Conservation (phyloP, 2,329 filamentous ascomycete species). For the Geosmithia morbida region DNA sequence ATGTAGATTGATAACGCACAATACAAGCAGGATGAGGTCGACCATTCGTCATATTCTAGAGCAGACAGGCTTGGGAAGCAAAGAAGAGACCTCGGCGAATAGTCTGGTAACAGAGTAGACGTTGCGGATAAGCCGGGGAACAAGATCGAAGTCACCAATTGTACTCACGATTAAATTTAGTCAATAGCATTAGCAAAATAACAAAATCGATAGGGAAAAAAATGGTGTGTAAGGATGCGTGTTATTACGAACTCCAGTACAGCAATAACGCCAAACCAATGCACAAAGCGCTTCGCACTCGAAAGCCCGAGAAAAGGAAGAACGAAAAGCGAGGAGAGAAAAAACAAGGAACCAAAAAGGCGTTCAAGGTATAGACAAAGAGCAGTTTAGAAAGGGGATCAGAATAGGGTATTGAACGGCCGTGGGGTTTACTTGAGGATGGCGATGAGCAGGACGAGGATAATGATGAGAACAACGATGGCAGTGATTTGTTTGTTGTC, state of each 20-base stretch:
- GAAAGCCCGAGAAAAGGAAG: too few species aligned
- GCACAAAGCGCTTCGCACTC: not conserved
- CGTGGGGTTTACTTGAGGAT: conserved; percentile 49
- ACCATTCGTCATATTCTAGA: not conserved
- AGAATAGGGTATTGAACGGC: not conserved
- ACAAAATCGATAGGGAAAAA: not conserved
- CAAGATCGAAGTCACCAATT: not conserved
- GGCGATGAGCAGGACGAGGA: conserved; percentile 70
- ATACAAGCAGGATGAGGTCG: not conserved
- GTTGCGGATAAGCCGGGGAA: not conserved
- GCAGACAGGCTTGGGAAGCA: too few species aligned
- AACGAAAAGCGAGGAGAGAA: too few species aligned
- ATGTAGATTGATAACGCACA: not conserved
- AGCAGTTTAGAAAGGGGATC: not conserved
- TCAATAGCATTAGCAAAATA: not conserved
- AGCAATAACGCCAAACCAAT: not conserved
- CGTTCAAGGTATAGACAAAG: not conserved
- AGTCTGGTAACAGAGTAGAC: not conserved
- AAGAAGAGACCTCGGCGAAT: not conserved
- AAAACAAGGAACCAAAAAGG: not conserved
- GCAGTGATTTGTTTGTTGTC: conserved; percentile 81
- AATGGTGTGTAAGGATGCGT: too few species aligned
- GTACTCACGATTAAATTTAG: not conserved
- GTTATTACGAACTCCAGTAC: not conserved
- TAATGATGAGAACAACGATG: conserved; percentile 68